Conservation (phyloP, 148 eudicot species). For the Dysphania ambrosioides region DNA sequence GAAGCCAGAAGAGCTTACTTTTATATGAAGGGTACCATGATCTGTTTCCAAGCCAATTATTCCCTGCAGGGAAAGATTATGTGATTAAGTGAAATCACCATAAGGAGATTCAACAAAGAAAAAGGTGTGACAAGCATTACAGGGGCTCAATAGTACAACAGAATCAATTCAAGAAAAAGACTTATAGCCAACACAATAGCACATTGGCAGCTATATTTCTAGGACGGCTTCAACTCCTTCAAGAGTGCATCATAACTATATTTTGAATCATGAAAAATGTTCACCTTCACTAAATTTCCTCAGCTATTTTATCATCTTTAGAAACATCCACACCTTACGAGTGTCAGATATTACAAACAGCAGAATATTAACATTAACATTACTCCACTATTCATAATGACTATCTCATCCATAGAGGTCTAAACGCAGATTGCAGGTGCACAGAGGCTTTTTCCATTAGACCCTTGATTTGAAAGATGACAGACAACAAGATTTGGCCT, state of each 20-base stretch:
- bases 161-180: background rate
- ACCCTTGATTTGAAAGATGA: background rate
- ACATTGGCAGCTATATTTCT: background rate
- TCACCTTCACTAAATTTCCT: background rate
- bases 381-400: background rate
- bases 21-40: slow-evolving; percentile 73
- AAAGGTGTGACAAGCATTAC: background rate
- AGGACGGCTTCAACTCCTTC: background rate
- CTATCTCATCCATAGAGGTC: background rate
- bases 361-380: background rate
- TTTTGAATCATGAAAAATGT: background rate
- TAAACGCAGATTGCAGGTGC: too few species aligned
- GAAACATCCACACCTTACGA: background rate
- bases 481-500: background rate
- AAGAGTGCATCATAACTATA: background rate
- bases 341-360: background rate
- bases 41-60: slow-evolving; percentile 77
- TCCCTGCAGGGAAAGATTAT: slow-evolving; percentile 48
- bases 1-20: slow-evolving; percentile 43
- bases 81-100: slow-evolving; percentile 1
- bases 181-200: background rate
- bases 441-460: background rate
- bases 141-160: slow-evolving; percentile 2
- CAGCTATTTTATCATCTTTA: background rate
- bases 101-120: background rate